phyloP scores from a whole-genome alignment of 805 yeast species.

The Myxozyma geophila region DNA sequence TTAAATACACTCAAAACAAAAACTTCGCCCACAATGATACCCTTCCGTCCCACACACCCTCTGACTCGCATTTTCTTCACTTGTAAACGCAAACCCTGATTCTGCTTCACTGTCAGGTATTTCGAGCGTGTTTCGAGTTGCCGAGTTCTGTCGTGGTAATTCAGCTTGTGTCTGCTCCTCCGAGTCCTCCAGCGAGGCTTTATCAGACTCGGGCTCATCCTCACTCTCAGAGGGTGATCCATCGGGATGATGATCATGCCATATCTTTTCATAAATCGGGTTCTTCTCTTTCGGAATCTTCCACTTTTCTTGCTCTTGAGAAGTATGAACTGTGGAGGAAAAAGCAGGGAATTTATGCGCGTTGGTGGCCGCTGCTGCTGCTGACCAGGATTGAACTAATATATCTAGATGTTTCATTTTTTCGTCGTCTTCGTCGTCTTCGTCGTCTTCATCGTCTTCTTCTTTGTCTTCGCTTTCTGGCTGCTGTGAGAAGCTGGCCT shows the following conservation, averaged over 20 bases:
- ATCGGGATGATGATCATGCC: slow-evolving; percentile 19
- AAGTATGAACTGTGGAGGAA: background rate
- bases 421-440: slow-evolving; percentile 9
- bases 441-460: slow-evolving; percentile 1
- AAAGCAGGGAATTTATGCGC: too few species aligned
- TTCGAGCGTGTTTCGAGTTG: background rate
- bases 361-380: background rate
- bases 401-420: slow-evolving; percentile 4
- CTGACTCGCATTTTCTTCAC: background rate
- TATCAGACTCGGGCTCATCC: too few species aligned
- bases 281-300: slow-evolving; percentile 12
- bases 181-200: too few species aligned
- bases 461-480: background rate
- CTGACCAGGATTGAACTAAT: slow-evolving; percentile 10
- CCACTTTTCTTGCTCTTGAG: background rate
- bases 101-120: slow-evolving; percentile 12
- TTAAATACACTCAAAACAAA: slow-evolving; percentile 33
- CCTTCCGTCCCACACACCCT: slow-evolving; percentile 29
- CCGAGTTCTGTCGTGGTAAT: background rate
- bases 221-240: background rate
- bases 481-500: too few species aligned
- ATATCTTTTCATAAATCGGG: slow-evolving; percentile 3
- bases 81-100: background rate
- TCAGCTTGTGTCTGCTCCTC: background rate
- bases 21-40: slow-evolving; percentile 29